Evolutionary conservation across 208 protist genomes (phyloP).

Genomic region (Trypanosoma brucei): DNA sequence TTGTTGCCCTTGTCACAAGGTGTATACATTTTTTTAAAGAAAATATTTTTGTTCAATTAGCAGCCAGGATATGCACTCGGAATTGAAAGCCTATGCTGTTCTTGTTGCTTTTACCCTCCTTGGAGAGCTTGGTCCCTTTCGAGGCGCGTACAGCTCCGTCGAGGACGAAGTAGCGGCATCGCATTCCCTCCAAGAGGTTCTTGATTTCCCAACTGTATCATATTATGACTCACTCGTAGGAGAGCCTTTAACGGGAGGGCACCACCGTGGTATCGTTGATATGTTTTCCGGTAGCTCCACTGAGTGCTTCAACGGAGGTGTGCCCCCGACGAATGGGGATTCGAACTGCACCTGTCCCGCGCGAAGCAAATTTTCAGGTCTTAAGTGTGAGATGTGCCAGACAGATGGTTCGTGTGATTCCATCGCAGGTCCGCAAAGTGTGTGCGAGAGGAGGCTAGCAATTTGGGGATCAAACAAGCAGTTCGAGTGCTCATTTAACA

Average conservation of each 20-base stretch:
- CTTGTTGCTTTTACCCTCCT: neutral
- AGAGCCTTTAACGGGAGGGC: neutral
- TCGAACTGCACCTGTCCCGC: constrained; percentile 55
- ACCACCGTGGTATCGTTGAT: too few relatives aligned
- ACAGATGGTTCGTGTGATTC: constrained; percentile 36
- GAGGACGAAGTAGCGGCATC: too few relatives aligned
- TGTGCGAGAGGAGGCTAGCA: constrained; percentile 42
- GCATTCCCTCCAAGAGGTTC: too few relatives aligned
- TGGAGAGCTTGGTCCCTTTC: neutral
- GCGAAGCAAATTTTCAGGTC: constrained; percentile 31
- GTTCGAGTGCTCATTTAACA: constrained; percentile 64
- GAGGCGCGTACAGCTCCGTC: neutral
- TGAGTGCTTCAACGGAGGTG: constrained; percentile 57
- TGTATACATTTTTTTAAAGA: too few relatives aligned
- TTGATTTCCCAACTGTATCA: too few relatives aligned
- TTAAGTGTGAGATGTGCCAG: constrained; percentile 73
- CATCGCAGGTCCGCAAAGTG: constrained; percentile 17
- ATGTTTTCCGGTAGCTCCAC: neutral
- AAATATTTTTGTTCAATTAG: neutral
- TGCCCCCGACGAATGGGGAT: neutral
- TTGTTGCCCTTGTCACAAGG: too few relatives aligned
- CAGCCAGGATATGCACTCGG: neutral
- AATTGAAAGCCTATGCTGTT: neutral
- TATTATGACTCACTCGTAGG: neutral
- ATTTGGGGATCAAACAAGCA: constrained; percentile 68